Conservation (phyloP, 139 green algal species). For the Haematococcus lacustris region DNA sequence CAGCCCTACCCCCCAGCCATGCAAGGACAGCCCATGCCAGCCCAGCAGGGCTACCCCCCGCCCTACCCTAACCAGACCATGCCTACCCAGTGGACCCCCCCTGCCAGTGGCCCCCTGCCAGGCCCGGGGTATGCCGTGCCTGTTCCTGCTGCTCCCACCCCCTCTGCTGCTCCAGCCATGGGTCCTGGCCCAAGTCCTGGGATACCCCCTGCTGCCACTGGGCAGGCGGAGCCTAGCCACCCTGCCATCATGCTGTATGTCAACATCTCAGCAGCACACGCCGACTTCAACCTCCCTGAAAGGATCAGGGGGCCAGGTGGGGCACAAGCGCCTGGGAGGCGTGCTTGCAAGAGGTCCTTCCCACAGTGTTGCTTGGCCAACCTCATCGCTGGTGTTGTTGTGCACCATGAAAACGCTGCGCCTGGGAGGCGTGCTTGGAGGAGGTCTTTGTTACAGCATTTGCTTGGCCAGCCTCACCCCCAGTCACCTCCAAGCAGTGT, state of each 20-base stretch:
- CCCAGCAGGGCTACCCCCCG: not conserved
- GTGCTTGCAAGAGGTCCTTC: not conserved
- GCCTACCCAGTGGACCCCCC: too few relatives aligned
- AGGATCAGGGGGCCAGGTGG: conserved; percentile 1
- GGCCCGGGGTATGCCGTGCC: too few relatives aligned
- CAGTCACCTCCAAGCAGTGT: not conserved
- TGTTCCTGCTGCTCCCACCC: too few relatives aligned
- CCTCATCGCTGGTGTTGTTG: not conserved
- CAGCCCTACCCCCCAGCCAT: too few relatives aligned
- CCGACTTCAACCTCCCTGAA: conserved; percentile 6
- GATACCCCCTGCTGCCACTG: too few relatives aligned
- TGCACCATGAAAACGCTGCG: too few relatives aligned
- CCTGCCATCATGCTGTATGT: conserved; percentile 3
- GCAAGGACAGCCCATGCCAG: not conserved
- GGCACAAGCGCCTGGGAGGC: not conserved
- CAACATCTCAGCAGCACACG: not conserved
- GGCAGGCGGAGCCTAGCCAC: too few relatives aligned
- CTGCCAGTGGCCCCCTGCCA: too few relatives aligned
- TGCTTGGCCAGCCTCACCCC: not conserved
- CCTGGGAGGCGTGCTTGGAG: not conserved
- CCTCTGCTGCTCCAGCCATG: too few relatives aligned
- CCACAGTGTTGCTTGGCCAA: not conserved
- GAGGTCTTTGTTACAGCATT: not conserved
- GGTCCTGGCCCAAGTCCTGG: too few relatives aligned
- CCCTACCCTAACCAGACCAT: too few relatives aligned